Evolutionary conservation across 805 yeast species (phyloP), one percentile per base, ranked within the genome.

Genomic region (Zygoascus bituminiphila): DNA sequence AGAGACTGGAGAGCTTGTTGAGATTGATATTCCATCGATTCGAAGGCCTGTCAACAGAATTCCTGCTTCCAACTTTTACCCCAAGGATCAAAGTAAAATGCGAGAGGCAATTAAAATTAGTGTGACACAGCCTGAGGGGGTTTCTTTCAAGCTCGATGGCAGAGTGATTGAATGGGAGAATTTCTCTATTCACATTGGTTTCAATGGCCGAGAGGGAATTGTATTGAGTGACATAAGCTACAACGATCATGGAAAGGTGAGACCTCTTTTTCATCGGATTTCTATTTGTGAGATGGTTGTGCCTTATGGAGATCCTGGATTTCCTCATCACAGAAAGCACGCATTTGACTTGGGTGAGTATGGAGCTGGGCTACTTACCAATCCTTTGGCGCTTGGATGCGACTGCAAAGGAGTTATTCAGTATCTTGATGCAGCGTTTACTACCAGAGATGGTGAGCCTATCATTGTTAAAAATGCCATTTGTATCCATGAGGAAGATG

Each of bases 361-460:
- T 63, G 93, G 93, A 69, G 91, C 88, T 53, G 93, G 93, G 61
- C 78, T 79, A 71, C 79, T 84, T 81, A 81, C 93, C 47, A 84
- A 84, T 68, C 85, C 89, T 29, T 73, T 84, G 55, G 69, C 83
- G 19, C 74, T 84, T 48, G 91, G 91, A 38, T 84, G 93, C 64
- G 93, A 84, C 66, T 84, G 93, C 71, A 84, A 84, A 65, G 93
- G 93, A 63, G 87, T 79, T 41, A 84, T 84, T 58, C 89, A 85
- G 65, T 84, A 84, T 69, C 63, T 84, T 66, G 89, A 84, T 66
- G 89, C 86, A n/a, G 81, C 78, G 65, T 81, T 82, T 62, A 73
- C 81, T 29, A 79, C 78, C 65, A 76, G 79, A 64, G 65, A 70
- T 8, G 93, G 93, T 62, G 81, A 76, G 20, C 81, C 88, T 50